Conservation (phyloP, 1,284 basidiomycete species). For the Takashimella tepidaria region DNA sequence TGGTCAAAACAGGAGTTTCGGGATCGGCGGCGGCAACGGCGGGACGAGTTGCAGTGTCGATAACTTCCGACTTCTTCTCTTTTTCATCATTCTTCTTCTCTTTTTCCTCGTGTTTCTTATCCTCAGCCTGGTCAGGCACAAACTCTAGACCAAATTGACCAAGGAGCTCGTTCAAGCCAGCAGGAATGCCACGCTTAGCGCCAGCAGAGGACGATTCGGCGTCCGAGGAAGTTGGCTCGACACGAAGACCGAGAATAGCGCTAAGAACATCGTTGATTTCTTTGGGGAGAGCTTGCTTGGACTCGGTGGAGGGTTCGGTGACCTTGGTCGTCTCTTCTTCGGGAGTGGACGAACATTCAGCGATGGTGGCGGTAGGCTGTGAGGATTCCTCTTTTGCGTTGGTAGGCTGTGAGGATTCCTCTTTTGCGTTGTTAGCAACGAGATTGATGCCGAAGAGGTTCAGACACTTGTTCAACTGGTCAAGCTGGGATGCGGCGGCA, state of each 20-base stretch:
- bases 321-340: slow-evolving; percentile 5
- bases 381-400: neutral
- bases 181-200: slow-evolving; percentile 8
- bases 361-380: neutral
- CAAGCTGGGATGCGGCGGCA: neutral
- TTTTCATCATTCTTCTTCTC: slow-evolving; percentile 2
- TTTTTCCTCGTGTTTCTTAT: slow-evolving; percentile 6
- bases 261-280: slow-evolving; percentile 41
- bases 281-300: slow-evolving; percentile 19
- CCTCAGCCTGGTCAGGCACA: slow-evolving; percentile 25
- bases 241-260: slow-evolving; percentile 36
- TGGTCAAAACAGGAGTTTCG: slow-evolving; percentile 11
- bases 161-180: slow-evolving; percentile 38
- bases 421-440: neutral
- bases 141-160: slow-evolving; percentile 41
- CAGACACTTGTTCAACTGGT: neutral
- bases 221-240: slow-evolving; percentile 23
- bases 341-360: slow-evolving; percentile 1
- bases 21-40: neutral
- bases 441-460: neutral
- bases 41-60: neutral
- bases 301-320: neutral
- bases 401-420: neutral
- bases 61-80: neutral
- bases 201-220: slow-evolving; percentile 10